Evolutionary conservation across 2,329 filamentous ascomycete species (phyloP).

Genomic region (Paecilomyces sp.): DNA sequence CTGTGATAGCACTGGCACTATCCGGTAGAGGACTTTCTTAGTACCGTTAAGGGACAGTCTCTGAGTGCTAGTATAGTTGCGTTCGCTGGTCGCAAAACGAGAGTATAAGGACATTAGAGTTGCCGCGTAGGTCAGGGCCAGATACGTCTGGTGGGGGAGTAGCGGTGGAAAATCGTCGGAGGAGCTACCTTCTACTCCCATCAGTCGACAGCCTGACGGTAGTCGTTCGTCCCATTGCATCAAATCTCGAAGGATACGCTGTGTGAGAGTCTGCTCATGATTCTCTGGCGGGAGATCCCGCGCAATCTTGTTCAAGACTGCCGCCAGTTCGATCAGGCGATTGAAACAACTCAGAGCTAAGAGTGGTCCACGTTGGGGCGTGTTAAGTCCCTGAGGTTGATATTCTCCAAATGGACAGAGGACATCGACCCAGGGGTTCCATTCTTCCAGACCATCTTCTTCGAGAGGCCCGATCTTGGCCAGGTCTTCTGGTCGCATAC

Average conservation of each 20-base stretch:
- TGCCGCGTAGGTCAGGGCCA: constrained; percentile 29
- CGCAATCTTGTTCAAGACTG: constrained; percentile 27
- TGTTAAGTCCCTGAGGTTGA: constrained; percentile 11
- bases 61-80: constrained; percentile 21
- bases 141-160: constrained; percentile 33
- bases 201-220: constrained; percentile 29
- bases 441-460: constrained; percentile 65
- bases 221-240: constrained; percentile 30
- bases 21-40: constrained; percentile 29
- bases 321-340: constrained; percentile 35
- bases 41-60: constrained; percentile 26
- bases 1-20: constrained; percentile 26
- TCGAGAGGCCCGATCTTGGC: constrained; percentile 44
- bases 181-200: constrained; percentile 28
- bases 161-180: constrained; percentile 28
- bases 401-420: constrained; percentile 28
- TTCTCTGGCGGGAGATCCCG: constrained; percentile 21
- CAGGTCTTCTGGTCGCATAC: constrained; percentile 42
- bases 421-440: constrained; percentile 61
- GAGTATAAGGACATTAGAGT: constrained; percentile 30
- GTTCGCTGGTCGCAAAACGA: constrained; percentile 23
- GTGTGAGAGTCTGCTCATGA: constrained; percentile 21
- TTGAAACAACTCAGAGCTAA: constrained; percentile 49
- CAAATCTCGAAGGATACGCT: constrained; percentile 28
- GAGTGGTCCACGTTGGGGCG: constrained; percentile 32